Percentiles rank a stretch among this genome's conserved stretches.
Evolutionary conservation across 1,284 basidiomycete species (phyloP).

Genomic region (Afroboletus lepidellus): DNA sequence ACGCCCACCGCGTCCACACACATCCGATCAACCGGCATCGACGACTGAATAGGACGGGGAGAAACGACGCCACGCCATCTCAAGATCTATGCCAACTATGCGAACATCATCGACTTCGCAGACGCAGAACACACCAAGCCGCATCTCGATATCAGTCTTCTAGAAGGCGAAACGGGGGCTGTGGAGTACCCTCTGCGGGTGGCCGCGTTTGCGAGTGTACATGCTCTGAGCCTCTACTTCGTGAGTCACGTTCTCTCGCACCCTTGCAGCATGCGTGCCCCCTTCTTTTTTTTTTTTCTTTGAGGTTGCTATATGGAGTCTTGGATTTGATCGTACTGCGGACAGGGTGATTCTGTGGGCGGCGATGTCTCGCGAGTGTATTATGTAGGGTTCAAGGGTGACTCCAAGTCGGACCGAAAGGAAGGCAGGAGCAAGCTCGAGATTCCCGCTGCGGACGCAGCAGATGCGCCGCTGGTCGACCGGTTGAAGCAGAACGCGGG

Average conservation of each 20-base stretch:
- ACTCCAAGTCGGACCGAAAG: constrained; percentile 53
- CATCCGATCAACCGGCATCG: constrained; percentile 10
- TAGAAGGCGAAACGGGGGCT: constrained; percentile 64
- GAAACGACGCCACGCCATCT: constrained; percentile 65
- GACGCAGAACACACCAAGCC: constrained; percentile 67
- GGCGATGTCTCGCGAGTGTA: constrained; percentile 65
- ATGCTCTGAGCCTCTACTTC: constrained; percentile 73
- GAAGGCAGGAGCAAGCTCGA: constrained; percentile 63
- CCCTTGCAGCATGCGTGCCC: constrained; percentile 10
- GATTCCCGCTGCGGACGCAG: constrained; percentile 67
- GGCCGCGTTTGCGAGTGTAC: constrained; percentile 72
- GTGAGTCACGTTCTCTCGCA: constrained; percentile 43
- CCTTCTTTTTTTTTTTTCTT: constrained; percentile 16
- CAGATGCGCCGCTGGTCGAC: constrained; percentile 65
- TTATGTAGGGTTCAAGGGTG: constrained; percentile 81
- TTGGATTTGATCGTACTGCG: constrained; percentile 15
- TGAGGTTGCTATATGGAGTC: constrained; percentile 24
- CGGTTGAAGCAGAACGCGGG: constrained; percentile 54
- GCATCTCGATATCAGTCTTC: constrained; percentile 67
- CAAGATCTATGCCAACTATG: constrained; percentile 66
- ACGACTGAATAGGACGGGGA: constrained; percentile 59
- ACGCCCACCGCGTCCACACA: background rate
- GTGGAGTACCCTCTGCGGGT: constrained; percentile 76
- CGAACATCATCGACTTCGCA: constrained; percentile 72
- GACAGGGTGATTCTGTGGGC: constrained; percentile 63